Conservation (phyloP, 768 basidiomycete species). For the Phanerochaete carnosa region DNA sequence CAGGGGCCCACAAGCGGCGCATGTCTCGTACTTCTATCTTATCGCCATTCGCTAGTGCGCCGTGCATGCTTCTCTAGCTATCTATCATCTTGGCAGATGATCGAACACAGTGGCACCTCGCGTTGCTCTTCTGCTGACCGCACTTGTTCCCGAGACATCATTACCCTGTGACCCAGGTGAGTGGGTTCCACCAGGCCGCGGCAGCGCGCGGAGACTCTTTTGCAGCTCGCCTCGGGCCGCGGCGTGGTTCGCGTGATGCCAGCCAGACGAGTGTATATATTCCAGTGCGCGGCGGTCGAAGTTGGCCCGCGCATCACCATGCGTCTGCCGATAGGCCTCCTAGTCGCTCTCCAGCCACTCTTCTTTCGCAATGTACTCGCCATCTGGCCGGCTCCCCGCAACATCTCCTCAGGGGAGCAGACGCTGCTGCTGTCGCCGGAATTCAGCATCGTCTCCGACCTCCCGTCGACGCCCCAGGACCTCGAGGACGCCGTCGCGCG, state of each 20-base stretch:
- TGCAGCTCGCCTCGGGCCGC: not conserved
- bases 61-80: no score
- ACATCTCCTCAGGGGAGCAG: conserved; percentile 23
- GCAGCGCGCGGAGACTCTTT: not conserved
- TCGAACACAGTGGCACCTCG: no score
- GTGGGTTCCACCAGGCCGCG: not conserved
- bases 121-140: no score
- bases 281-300: not conserved
- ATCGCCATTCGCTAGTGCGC: not conserved
- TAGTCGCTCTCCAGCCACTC: not conserved
- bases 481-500: conserved; percentile 51
- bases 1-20: no score
- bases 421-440: conserved; percentile 35
- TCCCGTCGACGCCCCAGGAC: conserved; percentile 42
- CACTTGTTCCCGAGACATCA: no score
- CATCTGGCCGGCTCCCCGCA: conserved; percentile 35
- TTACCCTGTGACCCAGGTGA: not conserved
- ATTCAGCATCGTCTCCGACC: conserved; percentile 45
- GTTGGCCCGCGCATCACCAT: not conserved
- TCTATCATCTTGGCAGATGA: no score
- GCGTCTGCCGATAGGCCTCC: not conserved
- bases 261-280: not conserved
- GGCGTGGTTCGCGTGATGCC: not conserved
- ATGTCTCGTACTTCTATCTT: not conserved
- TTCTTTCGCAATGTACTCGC: not conserved